These are phyloP conservation scores for Colletotrichum higginsianum DNA, from an alignment of 2,329 filamentous ascomycete species.

Conservation along the genomic window DNA sequence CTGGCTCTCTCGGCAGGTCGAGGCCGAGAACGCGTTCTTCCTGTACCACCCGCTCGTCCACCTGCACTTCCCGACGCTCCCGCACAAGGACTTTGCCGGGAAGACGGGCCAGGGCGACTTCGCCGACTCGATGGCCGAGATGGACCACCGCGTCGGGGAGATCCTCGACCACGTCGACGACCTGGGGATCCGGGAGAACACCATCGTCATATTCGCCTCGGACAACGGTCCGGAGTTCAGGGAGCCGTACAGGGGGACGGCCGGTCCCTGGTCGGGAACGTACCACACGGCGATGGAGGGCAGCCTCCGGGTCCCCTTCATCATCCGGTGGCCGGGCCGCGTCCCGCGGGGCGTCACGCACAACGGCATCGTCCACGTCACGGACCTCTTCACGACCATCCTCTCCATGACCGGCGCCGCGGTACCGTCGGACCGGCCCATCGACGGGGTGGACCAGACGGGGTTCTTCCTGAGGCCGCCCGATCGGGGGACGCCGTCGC, in stretches of 20 bases:
- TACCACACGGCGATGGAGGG: constrained; percentile 56
- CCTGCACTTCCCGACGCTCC: constrained; percentile 52
- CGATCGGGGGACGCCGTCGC: not conserved
- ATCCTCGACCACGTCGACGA: constrained; percentile 51
- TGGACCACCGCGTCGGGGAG: constrained; percentile 52
- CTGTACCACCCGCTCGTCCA: constrained; percentile 53
- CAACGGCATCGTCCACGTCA: constrained; percentile 53
- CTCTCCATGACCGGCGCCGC: constrained; percentile 46
- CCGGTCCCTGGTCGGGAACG: constrained; percentile 53
- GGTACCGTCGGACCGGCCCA: constrained; percentile 48
- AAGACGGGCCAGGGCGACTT: constrained; percentile 51
- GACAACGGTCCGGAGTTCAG: constrained; percentile 55
- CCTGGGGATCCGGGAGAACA: constrained; percentile 49
- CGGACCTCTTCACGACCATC: constrained; percentile 52
- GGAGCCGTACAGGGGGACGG: constrained; percentile 50
- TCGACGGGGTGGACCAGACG: constrained; percentile 51
- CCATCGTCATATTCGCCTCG: constrained; percentile 53
- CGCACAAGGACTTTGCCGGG: constrained; percentile 49
- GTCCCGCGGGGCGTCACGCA: constrained; percentile 47
- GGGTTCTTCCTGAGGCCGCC: constrained; percentile 47
- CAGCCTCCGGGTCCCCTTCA: constrained; percentile 53
- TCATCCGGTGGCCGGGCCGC: constrained; percentile 52
- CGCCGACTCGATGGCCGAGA: constrained; percentile 53
- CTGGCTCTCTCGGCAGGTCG: constrained; percentile 49
- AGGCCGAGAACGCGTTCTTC: constrained; percentile 48